Base-by-base conservation (phyloP, 2,329 filamentous ascomycete species). In the Phaeomoniella chlamydospora region DNA sequence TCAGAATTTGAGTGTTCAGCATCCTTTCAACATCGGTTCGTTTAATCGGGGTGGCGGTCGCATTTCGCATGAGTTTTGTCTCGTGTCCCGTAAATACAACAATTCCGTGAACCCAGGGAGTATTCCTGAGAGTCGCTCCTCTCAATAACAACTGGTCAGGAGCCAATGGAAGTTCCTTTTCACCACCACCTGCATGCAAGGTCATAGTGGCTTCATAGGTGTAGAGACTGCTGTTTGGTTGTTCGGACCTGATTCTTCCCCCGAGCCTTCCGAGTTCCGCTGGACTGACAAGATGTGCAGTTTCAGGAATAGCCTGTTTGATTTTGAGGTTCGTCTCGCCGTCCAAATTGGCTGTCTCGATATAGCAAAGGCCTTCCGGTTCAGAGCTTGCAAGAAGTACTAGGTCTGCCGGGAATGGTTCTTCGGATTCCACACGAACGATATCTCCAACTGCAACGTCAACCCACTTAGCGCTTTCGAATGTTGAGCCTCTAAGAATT, bases 241-340 rank as follows among this genome's bases (percentile, higher is more conserved):
- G 90, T 59, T 98, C 90, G 2, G 88, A 96, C 49, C 84, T 80
- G 48, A 98, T 67, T 42, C 81, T 80, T 18, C 90, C 90, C 33
- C 83, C 82, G 3, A 98, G 63, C 42, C 88, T 72, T 52, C 85
- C 84, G 42, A 98, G 65, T 49, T 96, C 88, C 43, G 72, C 77
- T 13, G 86, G 75, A 52, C 84, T 94, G 40, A 98, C 86, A 53
- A 94, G 68, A 41, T 80, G 70, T 11, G 81, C 77, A 0, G 90
- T 98, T 63, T 98, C 90, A 1, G 90, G 88, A 37, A 94, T 77
- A 2, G 78, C 88, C 62, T 98, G 90, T 63, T 98, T 98, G 63
- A 98, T 94, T 62, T 98, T 98, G 47, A 98, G 64, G 54, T 98
- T 98, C 14, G 90, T 98, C 61, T 98, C 90, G 47, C 90, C 90